Evolutionary conservation across 2,329 filamentous ascomycete species (phyloP).

Genomic region (Colletotrichum sp.): DNA sequence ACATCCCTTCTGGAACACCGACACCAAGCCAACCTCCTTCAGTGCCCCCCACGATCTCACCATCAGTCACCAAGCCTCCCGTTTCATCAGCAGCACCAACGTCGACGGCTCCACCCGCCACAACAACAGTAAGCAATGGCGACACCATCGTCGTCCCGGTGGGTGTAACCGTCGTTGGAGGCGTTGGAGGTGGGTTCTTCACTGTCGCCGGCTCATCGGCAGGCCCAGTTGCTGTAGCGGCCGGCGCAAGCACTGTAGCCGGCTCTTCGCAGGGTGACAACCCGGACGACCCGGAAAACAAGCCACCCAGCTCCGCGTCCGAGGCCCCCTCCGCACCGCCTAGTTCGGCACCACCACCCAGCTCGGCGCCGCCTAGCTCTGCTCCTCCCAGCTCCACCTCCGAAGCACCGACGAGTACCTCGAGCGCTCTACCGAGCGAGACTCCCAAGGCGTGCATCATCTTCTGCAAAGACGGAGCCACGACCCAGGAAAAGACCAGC

Average conservation of each 20-base stretch:
- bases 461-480: neutral
- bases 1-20: neutral
- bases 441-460: neutral
- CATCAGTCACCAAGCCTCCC: neutral
- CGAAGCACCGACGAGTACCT: neutral
- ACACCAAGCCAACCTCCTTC: neutral
- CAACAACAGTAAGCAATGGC: neutral
- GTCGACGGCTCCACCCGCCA: neutral
- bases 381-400: too few relatives aligned
- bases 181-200: neutral
- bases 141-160: neutral
- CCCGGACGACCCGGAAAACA: neutral
- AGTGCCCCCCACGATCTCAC: neutral
- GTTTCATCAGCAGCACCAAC: neutral
- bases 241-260: neutral
- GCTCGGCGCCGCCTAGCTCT: neutral
- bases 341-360: neutral
- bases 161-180: neutral
- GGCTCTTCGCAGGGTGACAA: neutral
- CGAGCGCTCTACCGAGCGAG: neutral
- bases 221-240: neutral
- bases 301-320: neutral
- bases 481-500: neutral
- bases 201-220: neutral
- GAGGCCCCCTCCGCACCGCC: neutral